Base-by-base conservation (phyloP, 768 basidiomycete genomes). In the Termitomyces sp. region DNA sequence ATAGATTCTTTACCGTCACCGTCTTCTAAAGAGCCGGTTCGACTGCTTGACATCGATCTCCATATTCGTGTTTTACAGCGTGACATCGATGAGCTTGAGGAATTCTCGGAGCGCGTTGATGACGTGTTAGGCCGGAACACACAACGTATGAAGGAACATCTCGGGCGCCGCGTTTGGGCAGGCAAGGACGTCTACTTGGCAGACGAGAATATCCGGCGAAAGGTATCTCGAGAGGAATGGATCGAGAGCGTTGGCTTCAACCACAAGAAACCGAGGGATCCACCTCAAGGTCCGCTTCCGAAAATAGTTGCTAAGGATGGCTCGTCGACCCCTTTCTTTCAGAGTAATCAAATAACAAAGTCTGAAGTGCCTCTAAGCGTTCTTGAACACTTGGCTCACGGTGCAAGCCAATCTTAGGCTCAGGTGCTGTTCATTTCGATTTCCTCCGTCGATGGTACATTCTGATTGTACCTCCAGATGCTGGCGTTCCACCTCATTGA, bases 81-180 rank as follows among this genome's bases (percentile, higher is more conserved):
- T 20, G 87, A 88, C 60, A 63, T 85, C 41, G 60, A 64, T 20
- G 77, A 83, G 57, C 72, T 92, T 24, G 68, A 74, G 52, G 62
- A 68, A 2, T 75, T 90, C 52, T 67, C 74, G 37, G 60, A 66
- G 3, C 75, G 72, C 33, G 68, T 84, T 13, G 67, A 68, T 13
- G 70, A 71, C n/a, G 70, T 79, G 2, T 60, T 82, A 7, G 78
- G 73, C 5, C 81, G 87, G 10, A 81, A 75, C 18, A 73, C 74
- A 3, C 81, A 86, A 60, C 81, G 89, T 18, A 56, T 83, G n/a
- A 90, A 90, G 70, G 88, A 92, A 71, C 77, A 82, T 31, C 71
- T 91, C n/a, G 88, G 88, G 9, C 82, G 90, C n/a, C 83, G 90
- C 12, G 81, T 92, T 0, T 90, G 88, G 88, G 67, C 61, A 5